phyloP scores from a whole-genome alignment of 2,329 filamentous ascomycete species.

The Fusarium redolens region DNA sequence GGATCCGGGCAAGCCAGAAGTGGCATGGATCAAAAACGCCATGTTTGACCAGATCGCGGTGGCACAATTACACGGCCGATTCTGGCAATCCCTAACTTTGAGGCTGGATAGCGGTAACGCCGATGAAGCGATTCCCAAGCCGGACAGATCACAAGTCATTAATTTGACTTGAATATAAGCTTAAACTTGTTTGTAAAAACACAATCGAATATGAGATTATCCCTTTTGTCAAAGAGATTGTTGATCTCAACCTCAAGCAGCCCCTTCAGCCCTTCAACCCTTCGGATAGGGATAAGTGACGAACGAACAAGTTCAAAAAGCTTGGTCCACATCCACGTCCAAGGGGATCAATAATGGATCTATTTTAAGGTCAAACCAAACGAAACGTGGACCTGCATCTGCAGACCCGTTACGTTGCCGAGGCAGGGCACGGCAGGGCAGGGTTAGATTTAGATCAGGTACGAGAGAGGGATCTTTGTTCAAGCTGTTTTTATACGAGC shows the following conservation, averaged over 20 bases:
- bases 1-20: slow-evolving; percentile 25
- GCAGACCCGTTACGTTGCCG: slow-evolving; percentile 7
- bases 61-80: slow-evolving; percentile 4
- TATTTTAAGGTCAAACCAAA: slow-evolving; percentile 35
- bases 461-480: slow-evolving; percentile 14
- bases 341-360: slow-evolving; percentile 19
- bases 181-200: neutral
- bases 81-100: neutral
- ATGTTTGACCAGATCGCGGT: slow-evolving; percentile 27
- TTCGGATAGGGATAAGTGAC: neutral
- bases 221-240: neutral
- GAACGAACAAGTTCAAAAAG: neutral
- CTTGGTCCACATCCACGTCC: neutral
- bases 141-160: neutral
- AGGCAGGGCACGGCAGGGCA: neutral
- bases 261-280: neutral
- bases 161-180: neutral
- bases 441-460: slow-evolving; percentile 25
- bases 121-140: slow-evolving; percentile 2
- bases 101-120: neutral
- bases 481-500: slow-evolving; percentile 1
- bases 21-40: slow-evolving; percentile 28
- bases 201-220: neutral
- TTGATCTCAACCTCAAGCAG: neutral
- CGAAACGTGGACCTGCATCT: neutral